Evolutionary conservation across 2,329 filamentous ascomycete species (phyloP).

Genomic region (Arthroderma sp.): DNA sequence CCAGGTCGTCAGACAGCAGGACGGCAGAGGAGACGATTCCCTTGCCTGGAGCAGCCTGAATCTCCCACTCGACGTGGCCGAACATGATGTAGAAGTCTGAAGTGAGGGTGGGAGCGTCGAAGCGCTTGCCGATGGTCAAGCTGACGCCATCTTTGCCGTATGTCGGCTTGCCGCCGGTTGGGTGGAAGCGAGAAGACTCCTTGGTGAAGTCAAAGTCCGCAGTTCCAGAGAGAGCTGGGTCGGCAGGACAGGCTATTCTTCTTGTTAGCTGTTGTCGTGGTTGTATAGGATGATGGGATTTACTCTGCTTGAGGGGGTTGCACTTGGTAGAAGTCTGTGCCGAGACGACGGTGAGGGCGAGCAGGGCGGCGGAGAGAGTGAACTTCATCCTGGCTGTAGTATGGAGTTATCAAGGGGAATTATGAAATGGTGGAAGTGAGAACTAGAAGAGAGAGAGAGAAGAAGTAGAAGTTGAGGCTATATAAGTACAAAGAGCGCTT

Average conservation of each 20-base stretch:
- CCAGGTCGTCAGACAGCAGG: slow-evolving; percentile 77
- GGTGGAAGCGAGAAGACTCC: slow-evolving; percentile 64
- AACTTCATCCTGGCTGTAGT: slow-evolving; percentile 30
- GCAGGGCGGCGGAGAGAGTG: slow-evolving; percentile 18
- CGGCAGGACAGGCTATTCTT: slow-evolving; percentile 50
- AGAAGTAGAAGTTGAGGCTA: not conserved
- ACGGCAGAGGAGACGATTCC: slow-evolving; percentile 92
- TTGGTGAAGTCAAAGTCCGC: slow-evolving; percentile 73
- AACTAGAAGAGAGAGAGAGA: not conserved
- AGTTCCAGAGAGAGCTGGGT: slow-evolving; percentile 73
- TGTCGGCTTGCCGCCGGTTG: slow-evolving; percentile 54
- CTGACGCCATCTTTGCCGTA: slow-evolving; percentile 67
- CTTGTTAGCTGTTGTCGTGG: not conserved
- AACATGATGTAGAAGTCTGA: slow-evolving; percentile 99
- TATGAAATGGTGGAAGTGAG: not conserved
- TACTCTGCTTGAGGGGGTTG: slow-evolving; percentile 32
- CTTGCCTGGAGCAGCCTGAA: slow-evolving; percentile 75
- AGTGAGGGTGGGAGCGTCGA: slow-evolving; percentile 73
- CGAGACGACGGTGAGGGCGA: slow-evolving; percentile 20
- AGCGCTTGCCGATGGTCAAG: slow-evolving; percentile 65
- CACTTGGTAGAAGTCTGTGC: slow-evolving; percentile 37
- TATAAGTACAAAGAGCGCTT: not conserved
- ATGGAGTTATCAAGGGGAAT: too few species aligned
- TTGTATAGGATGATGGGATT: too few species aligned
- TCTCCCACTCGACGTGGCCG: slow-evolving; percentile 70